Conservation (phyloP, 208 protist genomes). For the Trypanosoma boissoni region DNA sequence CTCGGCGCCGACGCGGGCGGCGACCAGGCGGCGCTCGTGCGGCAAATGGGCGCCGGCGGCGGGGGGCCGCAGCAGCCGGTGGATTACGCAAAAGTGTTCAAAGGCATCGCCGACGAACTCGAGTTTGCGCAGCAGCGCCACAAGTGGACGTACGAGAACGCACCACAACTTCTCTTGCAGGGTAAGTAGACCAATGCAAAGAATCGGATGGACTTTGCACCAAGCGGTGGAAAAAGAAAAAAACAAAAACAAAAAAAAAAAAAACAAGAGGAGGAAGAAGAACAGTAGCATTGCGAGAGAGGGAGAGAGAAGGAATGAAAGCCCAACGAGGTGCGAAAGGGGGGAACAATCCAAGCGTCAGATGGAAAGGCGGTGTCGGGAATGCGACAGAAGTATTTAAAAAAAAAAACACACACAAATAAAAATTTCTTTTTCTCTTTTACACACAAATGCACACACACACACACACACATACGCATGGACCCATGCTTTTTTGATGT, state of each 20-base stretch:
- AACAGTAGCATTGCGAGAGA: background rate
- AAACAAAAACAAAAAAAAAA: background rate
- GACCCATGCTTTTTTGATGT: too few relatives aligned
- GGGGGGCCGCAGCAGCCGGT: slow-evolving; percentile 53
- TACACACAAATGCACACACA: slow-evolving; percentile 1
- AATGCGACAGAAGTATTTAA: too few relatives aligned
- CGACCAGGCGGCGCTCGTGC: slow-evolving; percentile 40
- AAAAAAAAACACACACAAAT: too few relatives aligned
- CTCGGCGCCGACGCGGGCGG: slow-evolving; percentile 73
- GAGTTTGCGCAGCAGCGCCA: slow-evolving; percentile 66
- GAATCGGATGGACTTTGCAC: too few relatives aligned
- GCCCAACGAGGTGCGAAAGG: too few relatives aligned
- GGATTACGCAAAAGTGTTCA: slow-evolving; percentile 80
- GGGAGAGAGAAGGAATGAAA: background rate
- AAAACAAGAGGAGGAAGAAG: background rate
- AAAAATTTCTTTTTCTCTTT: slow-evolving; percentile 14
- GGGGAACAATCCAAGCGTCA: too few relatives aligned
- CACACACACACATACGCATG: slow-evolving; percentile 4
- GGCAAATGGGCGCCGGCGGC: slow-evolving; percentile 54
- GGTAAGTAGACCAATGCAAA: slow-evolving; percentile 12
- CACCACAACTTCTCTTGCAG: slow-evolving; percentile 58
- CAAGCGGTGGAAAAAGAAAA: background rate
- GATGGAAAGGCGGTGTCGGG: too few relatives aligned
- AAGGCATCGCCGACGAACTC: slow-evolving; percentile 69
- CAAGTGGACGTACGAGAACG: slow-evolving; percentile 65